phyloP scores from a whole-genome alignment of 371 early-diverging fungal genomes.

The Mucor plumbeus region DNA sequence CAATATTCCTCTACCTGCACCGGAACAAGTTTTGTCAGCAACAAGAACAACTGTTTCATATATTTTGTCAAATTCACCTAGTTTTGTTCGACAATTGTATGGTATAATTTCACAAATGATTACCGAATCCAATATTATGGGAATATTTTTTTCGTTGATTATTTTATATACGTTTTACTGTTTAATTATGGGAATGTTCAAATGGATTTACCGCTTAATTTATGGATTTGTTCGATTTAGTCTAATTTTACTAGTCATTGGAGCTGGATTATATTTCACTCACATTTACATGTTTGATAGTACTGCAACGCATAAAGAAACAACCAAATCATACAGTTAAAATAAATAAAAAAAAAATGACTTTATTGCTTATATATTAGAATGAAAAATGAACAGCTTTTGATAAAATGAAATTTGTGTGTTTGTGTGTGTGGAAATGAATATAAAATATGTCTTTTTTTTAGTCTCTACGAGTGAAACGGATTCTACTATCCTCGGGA shows the following conservation, averaged over 20 bases:
- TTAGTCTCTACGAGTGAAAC: constrained; percentile 21
- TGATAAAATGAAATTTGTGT: neutral
- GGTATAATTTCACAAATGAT: neutral
- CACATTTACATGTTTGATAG: constrained; percentile 8
- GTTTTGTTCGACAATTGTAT: constrained; percentile 16
- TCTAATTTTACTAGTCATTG: constrained; percentile 30
- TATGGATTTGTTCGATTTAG: constrained; percentile 49
- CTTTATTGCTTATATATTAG: neutral
- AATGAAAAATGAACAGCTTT: constrained; percentile 2
- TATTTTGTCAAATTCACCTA: constrained; percentile 23
- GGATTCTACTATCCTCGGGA: constrained; percentile 57
- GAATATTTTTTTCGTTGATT: constrained; percentile 16
- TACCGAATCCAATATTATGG: constrained; percentile 14
- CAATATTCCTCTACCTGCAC: constrained; percentile 26
- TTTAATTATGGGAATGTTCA: constrained; percentile 20
- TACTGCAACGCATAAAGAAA: neutral
- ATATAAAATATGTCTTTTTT: neutral
- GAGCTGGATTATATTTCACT: constrained; percentile 19
- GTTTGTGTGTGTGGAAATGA: neutral
- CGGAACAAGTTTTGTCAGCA: constrained; percentile 16
- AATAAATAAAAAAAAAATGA: neutral
- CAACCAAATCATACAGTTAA: constrained; percentile 11
- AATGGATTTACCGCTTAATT: constrained; percentile 38
- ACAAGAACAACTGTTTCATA: constrained; percentile 2
- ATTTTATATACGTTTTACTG: constrained; percentile 19